Percentiles rank a stretch among this genome's conserved stretches.
phyloP scores from a whole-genome alignment of 208 protist species.

The Trypanosomatidae sp. region DNA sequence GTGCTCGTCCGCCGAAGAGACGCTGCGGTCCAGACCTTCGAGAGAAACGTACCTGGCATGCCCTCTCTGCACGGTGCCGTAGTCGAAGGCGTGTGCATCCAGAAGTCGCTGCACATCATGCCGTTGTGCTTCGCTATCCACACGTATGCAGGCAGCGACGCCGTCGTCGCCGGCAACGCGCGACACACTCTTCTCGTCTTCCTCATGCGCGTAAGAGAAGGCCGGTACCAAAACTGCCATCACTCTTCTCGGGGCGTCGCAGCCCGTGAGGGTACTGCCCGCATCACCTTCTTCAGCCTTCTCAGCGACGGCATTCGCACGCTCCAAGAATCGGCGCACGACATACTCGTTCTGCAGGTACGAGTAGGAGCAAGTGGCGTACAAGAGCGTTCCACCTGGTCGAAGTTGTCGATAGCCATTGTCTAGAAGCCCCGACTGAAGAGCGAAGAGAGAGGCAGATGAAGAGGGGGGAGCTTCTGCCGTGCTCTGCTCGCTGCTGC shows the following conservation, averaged over 20 bases:
- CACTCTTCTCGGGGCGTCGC: not conserved
- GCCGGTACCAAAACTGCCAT: conserved; percentile 17
- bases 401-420: conserved; percentile 73
- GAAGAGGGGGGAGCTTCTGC: not conserved
- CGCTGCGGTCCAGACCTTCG: not conserved
- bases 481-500: not conserved
- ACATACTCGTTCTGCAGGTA: conserved; percentile 91
- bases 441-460: conserved; percentile 25
- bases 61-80: conserved; percentile 26
- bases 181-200: not conserved
- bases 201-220: conserved; percentile 32
- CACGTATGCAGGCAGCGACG: conserved; percentile 19
- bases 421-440: conserved; percentile 76
- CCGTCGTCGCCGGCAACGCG: not conserved
- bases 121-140: conserved; percentile 6
- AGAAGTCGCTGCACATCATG: conserved; percentile 21
- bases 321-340: conserved; percentile 64
- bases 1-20: not conserved
- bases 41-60: not conserved
- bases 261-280: not conserved
- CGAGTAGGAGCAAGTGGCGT: conserved; percentile 93
- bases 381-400: conserved; percentile 89
- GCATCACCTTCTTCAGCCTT: not conserved
- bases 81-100: conserved; percentile 24
- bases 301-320: conserved; percentile 13